These are phyloP conservation scores for Cytospora piceae DNA, from an alignment of 2,329 filamentous ascomycete genomes.

Conservation along the genomic window DNA sequence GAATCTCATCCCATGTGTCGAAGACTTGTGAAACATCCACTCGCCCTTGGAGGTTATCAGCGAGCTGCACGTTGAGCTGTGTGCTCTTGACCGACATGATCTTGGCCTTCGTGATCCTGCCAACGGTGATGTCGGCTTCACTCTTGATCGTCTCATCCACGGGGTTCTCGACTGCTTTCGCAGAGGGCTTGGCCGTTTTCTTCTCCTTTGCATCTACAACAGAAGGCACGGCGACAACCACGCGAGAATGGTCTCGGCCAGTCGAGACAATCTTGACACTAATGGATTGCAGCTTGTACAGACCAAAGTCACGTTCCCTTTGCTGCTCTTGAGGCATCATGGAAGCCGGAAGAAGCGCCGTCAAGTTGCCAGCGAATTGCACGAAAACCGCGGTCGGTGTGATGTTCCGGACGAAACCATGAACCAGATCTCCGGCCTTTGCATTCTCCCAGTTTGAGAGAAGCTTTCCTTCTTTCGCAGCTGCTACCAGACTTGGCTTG, in stretches of 20 bases:
- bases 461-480: conserved; percentile 71
- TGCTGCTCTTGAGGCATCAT: conserved; percentile 74
- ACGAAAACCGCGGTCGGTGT: conserved; percentile 82
- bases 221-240: conserved; percentile 59
- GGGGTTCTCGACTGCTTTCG: conserved; percentile 48
- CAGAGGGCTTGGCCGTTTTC: conserved; percentile 41
- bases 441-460: conserved; percentile 74
- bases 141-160: conserved; percentile 67
- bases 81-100: conserved; percentile 87
- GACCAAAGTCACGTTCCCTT: conserved; percentile 73
- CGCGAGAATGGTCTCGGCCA: conserved; percentile 70
- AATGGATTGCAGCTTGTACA: conserved; percentile 77
- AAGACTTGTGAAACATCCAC: conserved; percentile 92
- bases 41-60: conserved; percentile 87
- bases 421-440: conserved; percentile 67
- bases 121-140: conserved; percentile 74
- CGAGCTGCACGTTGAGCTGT: conserved; percentile 87
- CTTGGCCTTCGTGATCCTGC: conserved; percentile 74
- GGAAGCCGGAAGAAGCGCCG: conserved; percentile 78
- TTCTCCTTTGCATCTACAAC: conserved; percentile 48
- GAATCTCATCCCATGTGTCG: conserved; percentile 84
- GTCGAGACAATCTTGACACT: conserved; percentile 72
- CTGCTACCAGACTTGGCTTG: conserved; percentile 81
- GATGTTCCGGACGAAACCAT: conserved; percentile 85
- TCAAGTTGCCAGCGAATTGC: conserved; percentile 79